Base-by-base conservation (phyloP, 2,329 filamentous ascomycete species). In the Arthrobotrys megalospora region DNA sequence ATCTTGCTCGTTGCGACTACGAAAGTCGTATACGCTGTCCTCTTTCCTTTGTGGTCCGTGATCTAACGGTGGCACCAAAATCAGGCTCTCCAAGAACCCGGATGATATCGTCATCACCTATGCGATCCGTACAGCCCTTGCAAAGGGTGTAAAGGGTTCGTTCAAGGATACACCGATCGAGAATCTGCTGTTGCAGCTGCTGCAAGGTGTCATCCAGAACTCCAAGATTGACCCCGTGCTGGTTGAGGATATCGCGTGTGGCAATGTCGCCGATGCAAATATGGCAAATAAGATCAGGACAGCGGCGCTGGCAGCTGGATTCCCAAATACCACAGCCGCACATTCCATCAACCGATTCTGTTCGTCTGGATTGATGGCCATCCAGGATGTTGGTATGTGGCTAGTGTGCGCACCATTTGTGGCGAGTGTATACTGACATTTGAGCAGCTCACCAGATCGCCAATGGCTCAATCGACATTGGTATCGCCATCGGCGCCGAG, bases 51-150 rank as follows among this genome's bases (percentile, higher is more conserved):
- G 21, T 65, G n/a, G 24, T 53, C 73, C 8, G 73, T 48, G 41
- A 32, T 71, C 63, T 53, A 38, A 45, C 34, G 36, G 32, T 65
- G 73, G 21, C 36, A 14, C 58, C 50, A 47, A 41, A 76, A 48
- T 72, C 82, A 97, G 94, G 83, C 94, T 93, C 73, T 90, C 93
- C 82, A 94, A 98, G 88, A 96, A 97, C 85, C 90, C 94, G 81
- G 95, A 98, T 84, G 96, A 99, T 87, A 89, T 99, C 68, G 96
- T 99, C 84, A 97, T 98, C 83, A 99, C 96, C 6, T 90, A 96
- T 75, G 95, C 95, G 32, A 87, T 94, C 82, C 92, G 96, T 71
- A 97, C 95, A 32, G 94, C 96, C 0, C 88, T 99, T 80, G 88
- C 91, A 83, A 98, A 97, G 87, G 94, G 89, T 65, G 88, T 88